phyloP scores from a whole-genome alignment of 306 rosid species.

The Rosa lucieae region DNA sequence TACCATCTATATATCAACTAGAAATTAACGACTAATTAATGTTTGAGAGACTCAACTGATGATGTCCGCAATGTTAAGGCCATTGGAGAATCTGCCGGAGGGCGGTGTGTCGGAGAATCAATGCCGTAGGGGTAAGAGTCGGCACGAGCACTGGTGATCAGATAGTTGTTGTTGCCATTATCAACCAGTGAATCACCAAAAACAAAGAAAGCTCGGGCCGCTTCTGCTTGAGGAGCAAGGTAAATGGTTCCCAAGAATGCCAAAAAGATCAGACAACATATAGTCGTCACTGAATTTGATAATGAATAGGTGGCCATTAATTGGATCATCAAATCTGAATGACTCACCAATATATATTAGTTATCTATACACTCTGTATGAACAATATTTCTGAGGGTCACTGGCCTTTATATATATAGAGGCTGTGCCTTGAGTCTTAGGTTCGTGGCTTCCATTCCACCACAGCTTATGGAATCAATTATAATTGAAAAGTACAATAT shows the following conservation, averaged over 20 bases:
- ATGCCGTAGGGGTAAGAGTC: slow-evolving; percentile 74
- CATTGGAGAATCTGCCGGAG: slow-evolving; percentile 70
- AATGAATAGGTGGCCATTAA: not conserved
- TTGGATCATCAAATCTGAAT: not conserved
- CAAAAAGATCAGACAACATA: not conserved
- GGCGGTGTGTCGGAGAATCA: slow-evolving; percentile 53
- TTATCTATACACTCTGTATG: not conserved
- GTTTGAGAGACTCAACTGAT: slow-evolving; percentile 39
- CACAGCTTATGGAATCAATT: not conserved
- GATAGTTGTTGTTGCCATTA: slow-evolving; percentile 62
- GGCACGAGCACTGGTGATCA: slow-evolving; percentile 60
- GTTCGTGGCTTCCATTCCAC: not conserved
- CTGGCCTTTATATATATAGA: not conserved
- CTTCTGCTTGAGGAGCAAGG: slow-evolving; percentile 25
- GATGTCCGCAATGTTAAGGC: slow-evolving; percentile 64
- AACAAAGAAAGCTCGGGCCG: slow-evolving; percentile 57
- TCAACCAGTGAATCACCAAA: slow-evolving; percentile 74
- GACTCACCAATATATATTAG: not conserved
- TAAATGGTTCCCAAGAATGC: slow-evolving; percentile 22
- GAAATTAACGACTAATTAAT: not conserved
- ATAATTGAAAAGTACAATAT: not conserved
- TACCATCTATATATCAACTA: not conserved
- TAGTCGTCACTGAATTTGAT: not conserved
- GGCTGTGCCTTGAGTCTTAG: not conserved
- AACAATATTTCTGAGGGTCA: not conserved